Percentiles rank a stretch among this genome's conserved stretches.
These are phyloP conservation scores for Lolium perenne DNA, from an alignment of 176 grass and related monocot genomes.

Conservation along the genomic window DNA sequence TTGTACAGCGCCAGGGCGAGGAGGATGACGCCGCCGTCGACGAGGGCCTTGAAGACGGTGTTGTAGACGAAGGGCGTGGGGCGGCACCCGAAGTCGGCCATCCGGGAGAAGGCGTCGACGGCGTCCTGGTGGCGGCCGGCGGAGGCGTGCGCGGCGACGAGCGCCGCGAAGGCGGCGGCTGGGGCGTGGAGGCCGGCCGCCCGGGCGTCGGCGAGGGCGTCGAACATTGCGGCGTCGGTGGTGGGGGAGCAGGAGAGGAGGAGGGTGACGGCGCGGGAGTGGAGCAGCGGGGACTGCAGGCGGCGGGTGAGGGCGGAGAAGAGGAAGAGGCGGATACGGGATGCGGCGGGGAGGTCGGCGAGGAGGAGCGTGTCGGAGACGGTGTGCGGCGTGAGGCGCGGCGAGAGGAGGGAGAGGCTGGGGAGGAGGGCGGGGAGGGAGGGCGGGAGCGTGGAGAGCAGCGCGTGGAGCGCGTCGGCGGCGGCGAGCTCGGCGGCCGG, in stretches of 20 bases:
- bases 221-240: constrained; percentile 53
- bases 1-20: constrained; percentile 83
- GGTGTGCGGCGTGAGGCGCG: constrained; percentile 56
- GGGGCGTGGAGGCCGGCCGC: constrained; percentile 35
- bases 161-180: constrained; percentile 57
- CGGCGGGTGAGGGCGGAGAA: constrained; percentile 58
- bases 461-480: constrained; percentile 57
- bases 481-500: constrained; percentile 40
- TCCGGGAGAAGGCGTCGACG: constrained; percentile 69
- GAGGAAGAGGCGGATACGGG: constrained; percentile 79
- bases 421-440: constrained; percentile 50
- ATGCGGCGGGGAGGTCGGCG: constrained; percentile 30
- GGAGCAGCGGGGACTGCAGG: constrained; percentile 54
- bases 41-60: constrained; percentile 62
- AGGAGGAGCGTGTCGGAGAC: constrained; percentile 65
- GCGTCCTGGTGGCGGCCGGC: constrained; percentile 60
- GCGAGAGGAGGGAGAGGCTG: constrained; percentile 59
- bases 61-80: constrained; percentile 73
- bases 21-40: constrained; percentile 59
- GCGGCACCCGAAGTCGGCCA: constrained; percentile 70
- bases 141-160: constrained; percentile 61
- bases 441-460: constrained; percentile 62
- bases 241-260: constrained; percentile 40
- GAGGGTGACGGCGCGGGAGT: constrained; percentile 58
- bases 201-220: constrained; percentile 58